A percentile compares a stretch with the other conserved stretches of the same genome.
These are phyloP conservation scores for Quercus phellos DNA, from an alignment of 331 rosid species.

Conservation along the genomic window DNA sequence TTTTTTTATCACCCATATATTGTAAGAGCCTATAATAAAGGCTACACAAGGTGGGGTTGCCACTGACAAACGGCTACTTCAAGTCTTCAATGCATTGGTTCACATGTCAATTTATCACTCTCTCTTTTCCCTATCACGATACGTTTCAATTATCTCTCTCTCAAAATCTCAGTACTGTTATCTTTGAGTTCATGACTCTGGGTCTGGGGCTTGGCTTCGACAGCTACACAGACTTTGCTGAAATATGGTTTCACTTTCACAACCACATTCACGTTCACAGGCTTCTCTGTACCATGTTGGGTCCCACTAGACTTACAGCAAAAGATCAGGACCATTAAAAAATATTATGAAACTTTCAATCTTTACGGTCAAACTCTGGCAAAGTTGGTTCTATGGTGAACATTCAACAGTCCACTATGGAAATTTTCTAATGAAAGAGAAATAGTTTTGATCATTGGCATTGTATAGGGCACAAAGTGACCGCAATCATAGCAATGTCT, in stretches of 20 bases:
- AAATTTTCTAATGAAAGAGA: not conserved
- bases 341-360: not conserved
- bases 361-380: not conserved
- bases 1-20: not conserved
- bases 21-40: not conserved
- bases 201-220: not conserved
- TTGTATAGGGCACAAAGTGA: not conserved
- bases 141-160: not conserved
- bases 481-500: constrained; percentile 29
- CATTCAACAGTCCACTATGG: not conserved
- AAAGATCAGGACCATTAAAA: constrained; percentile 9
- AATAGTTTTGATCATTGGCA: not conserved
- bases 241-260: not conserved
- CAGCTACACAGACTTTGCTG: not conserved
- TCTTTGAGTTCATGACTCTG: too few species aligned
- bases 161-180: not conserved
- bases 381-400: not conserved
- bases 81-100: not conserved
- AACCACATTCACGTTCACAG: too few species aligned
- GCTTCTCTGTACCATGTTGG: not conserved
- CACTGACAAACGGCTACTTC: constrained; percentile 33
- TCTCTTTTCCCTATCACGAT: not conserved
- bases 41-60: constrained; percentile 6
- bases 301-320: not conserved
- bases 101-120: constrained; percentile 21